Conservation (phyloP, 2,329 filamentous ascomycete species). For the Pyrenophora teres region DNA sequence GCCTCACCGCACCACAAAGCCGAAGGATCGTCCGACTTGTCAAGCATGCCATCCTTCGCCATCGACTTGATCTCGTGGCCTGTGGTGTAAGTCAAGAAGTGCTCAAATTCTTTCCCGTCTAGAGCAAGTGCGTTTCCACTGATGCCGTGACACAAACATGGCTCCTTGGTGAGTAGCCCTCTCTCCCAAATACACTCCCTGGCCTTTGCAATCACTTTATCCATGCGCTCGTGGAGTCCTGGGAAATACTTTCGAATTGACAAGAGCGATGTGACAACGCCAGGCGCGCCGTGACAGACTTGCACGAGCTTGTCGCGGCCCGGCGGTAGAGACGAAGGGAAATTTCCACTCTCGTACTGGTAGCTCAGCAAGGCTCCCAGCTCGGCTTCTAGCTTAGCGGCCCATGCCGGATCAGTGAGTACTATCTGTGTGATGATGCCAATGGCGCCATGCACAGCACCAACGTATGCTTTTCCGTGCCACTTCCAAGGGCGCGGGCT, state of each 20-base stretch:
- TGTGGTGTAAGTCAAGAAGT: constrained; percentile 64
- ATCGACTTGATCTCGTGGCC: constrained; percentile 61
- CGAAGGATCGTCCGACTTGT: constrained; percentile 57
- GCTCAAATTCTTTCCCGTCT: constrained; percentile 56
- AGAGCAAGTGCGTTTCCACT: constrained; percentile 66
- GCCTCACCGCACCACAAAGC: constrained; percentile 57
- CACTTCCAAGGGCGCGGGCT: constrained; percentile 65
- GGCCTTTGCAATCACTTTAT: constrained; percentile 57
- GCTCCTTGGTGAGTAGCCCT: constrained; percentile 66
- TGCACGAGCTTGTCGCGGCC: constrained; percentile 61
- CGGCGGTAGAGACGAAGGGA: constrained; percentile 60
- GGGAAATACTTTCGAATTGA: constrained; percentile 63
- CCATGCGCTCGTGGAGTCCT: constrained; percentile 58
- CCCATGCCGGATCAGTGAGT: constrained; percentile 60
- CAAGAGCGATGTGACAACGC: constrained; percentile 63
- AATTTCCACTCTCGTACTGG: constrained; percentile 67
- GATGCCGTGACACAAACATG: constrained; percentile 69
- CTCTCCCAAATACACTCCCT: constrained; percentile 60
- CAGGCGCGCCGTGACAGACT: constrained; percentile 70
- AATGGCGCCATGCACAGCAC: constrained; percentile 69
- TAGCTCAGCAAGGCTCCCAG: constrained; percentile 62
- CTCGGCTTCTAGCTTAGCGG: constrained; percentile 58
- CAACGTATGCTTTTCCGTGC: constrained; percentile 66
- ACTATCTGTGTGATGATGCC: constrained; percentile 74
- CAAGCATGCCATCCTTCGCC: constrained; percentile 57